Evolutionary conservation across 1,139 yeast species (phyloP).

Genomic region (Suhomyces bokatorum): DNA sequence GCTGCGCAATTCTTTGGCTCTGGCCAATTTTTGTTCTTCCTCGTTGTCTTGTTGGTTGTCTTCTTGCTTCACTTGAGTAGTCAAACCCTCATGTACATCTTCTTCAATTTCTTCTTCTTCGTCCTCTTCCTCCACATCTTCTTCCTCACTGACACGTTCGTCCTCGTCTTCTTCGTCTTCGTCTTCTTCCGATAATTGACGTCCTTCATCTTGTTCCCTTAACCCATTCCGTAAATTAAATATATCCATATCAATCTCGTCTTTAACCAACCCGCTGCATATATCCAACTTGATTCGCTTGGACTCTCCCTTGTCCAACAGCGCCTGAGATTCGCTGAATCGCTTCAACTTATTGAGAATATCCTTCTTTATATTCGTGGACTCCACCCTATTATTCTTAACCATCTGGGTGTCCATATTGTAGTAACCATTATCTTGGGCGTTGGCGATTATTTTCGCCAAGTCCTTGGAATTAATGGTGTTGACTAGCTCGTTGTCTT

Average conservation of each 20-base stretch:
- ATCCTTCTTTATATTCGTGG: slow-evolving; percentile 27
- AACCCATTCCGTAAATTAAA: slow-evolving; percentile 4
- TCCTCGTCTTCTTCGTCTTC: background rate
- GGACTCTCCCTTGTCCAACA: background rate
- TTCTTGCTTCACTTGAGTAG: slow-evolving; percentile 7
- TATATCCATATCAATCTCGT: slow-evolving; percentile 30
- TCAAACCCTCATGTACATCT: slow-evolving; percentile 9
- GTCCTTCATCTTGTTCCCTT: background rate
- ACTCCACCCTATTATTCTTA: slow-evolving; percentile 36
- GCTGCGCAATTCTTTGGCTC: slow-evolving; percentile 10
- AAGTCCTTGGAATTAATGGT: slow-evolving; percentile 10
- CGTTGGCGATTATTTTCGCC: slow-evolving; percentile 12
- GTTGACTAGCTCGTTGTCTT: slow-evolving; percentile 7
- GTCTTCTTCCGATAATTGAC: background rate
- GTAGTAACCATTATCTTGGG: slow-evolving; percentile 31
- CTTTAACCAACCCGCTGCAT: slow-evolving; percentile 25
- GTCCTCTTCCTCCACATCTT: slow-evolving; percentile 11
- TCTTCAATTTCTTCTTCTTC: slow-evolving; percentile 12
- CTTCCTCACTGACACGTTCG: slow-evolving; percentile 7
- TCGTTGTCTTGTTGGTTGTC: slow-evolving; percentile 10
- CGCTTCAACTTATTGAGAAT: slow-evolving; percentile 14
- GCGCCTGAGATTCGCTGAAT: slow-evolving; percentile 11
- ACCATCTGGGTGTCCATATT: slow-evolving; percentile 25
- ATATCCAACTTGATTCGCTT: slow-evolving; percentile 18
- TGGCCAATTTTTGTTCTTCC: slow-evolving; percentile 4